Conservation (phyloP, 352 stramenopile genomes). For the Globisporangium abappressorium region DNA sequence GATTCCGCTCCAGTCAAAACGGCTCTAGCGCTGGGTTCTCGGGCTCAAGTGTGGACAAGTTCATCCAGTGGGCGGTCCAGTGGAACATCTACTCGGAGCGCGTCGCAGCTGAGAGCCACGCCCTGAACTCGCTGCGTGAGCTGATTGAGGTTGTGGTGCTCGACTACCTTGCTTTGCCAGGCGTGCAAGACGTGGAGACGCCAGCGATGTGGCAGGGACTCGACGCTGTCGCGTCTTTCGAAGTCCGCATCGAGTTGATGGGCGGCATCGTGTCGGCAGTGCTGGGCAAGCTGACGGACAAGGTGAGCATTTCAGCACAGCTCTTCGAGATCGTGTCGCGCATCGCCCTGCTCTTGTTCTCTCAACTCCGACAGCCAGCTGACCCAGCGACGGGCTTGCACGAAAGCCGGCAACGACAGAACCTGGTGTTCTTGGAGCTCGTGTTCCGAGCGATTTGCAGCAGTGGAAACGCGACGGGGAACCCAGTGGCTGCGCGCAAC, state of each 20-base stretch:
- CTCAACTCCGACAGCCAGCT: conserved; percentile 34
- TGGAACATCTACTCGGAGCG: conserved; percentile 87
- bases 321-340: conserved; percentile 75
- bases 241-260: conserved; percentile 62
- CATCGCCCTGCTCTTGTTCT: conserved; percentile 62
- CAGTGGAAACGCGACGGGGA: conserved; percentile 61
- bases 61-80: conserved; percentile 76
- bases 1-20: conserved; percentile 51
- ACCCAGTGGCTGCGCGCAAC: conserved; percentile 71
- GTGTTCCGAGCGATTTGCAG: conserved; percentile 59
- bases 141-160: conserved; percentile 78
- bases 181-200: conserved; percentile 31
- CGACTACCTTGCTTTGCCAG: conserved; percentile 57
- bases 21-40: conserved; percentile 22
- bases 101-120: conserved; percentile 74
- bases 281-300: conserved; percentile 60
- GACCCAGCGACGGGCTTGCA: conserved; percentile 8
- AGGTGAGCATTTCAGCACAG: conserved; percentile 50
- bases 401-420: conserved; percentile 33
- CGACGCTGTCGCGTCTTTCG: conserved; percentile 46
- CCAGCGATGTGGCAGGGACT: conserved; percentile 62
- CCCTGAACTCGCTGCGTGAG: conserved; percentile 73
- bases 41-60: conserved; percentile 35
- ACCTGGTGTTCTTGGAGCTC: conserved; percentile 52
- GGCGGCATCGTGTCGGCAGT: conserved; percentile 59